Evolutionary conservation across 306 rosid species (phyloP).

Genomic region (Urtica urens): DNA sequence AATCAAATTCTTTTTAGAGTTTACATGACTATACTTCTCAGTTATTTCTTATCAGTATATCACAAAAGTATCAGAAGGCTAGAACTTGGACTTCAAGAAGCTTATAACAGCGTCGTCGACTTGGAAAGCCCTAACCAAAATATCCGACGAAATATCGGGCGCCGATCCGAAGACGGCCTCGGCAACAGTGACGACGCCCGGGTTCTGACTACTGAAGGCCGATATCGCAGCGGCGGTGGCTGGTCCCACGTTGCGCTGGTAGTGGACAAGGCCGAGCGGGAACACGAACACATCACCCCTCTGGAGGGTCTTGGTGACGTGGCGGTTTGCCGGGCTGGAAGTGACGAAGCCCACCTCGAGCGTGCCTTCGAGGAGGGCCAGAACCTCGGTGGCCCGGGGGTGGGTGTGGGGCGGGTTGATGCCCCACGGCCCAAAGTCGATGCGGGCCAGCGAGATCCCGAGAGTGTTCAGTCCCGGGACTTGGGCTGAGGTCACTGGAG

Average conservation of each 20-base stretch:
- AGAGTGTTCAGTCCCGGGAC: conserved; percentile 28
- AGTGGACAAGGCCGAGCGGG: conserved; percentile 26
- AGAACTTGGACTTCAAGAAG: conserved; percentile 20
- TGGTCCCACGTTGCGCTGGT: conserved; percentile 15
- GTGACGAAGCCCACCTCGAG: conserved; percentile 32
- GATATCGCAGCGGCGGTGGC: conserved; percentile 21
- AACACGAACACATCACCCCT: conserved; percentile 31
- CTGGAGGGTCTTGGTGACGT: conserved; percentile 9
- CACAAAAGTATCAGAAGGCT: neutral
- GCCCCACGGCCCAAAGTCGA: conserved; percentile 28
- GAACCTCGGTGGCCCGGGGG: conserved; percentile 23
- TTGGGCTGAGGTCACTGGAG: conserved; percentile 3
- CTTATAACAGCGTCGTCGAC: neutral
- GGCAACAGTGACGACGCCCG: conserved; percentile 21
- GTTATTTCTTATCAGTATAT: no score
- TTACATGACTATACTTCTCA: no score
- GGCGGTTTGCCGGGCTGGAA: conserved; percentile 20
- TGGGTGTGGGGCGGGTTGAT: conserved; percentile 29
- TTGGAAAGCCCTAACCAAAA: conserved; percentile 27
- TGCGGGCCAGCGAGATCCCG: conserved; percentile 19
- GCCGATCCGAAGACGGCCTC: conserved; percentile 26
- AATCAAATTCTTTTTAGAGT: no score
- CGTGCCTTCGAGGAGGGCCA: conserved; percentile 21
- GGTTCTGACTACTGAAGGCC: conserved; percentile 30
- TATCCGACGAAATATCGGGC: conserved; percentile 19